A percentile compares a stretch with the other conserved stretches of the same genome.
Conservation (phyloP, 352 stramenopile species). For the Globisporangium ultimum region DNA sequence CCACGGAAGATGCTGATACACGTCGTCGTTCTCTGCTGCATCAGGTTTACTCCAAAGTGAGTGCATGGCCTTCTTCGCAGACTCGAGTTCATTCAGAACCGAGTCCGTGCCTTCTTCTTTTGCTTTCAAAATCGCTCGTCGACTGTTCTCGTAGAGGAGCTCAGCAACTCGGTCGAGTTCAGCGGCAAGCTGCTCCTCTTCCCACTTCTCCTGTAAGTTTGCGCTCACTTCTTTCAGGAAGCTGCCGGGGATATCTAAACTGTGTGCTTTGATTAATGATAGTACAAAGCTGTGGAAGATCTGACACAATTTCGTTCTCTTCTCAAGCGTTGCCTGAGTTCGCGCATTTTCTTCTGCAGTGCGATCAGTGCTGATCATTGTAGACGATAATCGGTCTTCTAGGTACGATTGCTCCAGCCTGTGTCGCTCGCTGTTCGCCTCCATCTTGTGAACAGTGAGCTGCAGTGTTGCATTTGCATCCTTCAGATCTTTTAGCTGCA, state of each 20-base stretch:
- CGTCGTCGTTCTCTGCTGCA: slow-evolving; percentile 16
- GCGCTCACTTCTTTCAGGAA: slow-evolving; percentile 12
- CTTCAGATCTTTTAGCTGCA: slow-evolving; percentile 19
- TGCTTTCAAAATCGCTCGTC: slow-evolving; percentile 23
- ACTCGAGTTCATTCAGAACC: slow-evolving; percentile 40
- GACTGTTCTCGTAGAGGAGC: slow-evolving; percentile 23
- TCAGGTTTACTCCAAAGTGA: slow-evolving; percentile 18
- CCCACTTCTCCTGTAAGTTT: slow-evolving; percentile 15
- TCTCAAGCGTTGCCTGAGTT: slow-evolving; percentile 18
- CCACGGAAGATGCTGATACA: slow-evolving; percentile 55
- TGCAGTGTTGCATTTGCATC: slow-evolving; percentile 27
- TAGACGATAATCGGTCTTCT: slow-evolving; percentile 32
- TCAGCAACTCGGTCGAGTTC: slow-evolving; percentile 25
- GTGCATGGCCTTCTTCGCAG: slow-evolving; percentile 40
- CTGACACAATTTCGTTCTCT: slow-evolving; percentile 20
- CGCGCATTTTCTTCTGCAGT: slow-evolving; percentile 19
- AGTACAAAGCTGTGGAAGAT: slow-evolving; percentile 28
- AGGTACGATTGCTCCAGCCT: slow-evolving; percentile 35
- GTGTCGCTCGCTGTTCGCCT: slow-evolving; percentile 30
- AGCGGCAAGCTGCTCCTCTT: slow-evolving; percentile 30
- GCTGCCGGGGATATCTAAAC: slow-evolving; percentile 6
- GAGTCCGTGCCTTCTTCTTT: slow-evolving; percentile 26
- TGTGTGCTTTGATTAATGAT: slow-evolving; percentile 18
- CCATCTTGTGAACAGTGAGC: slow-evolving; percentile 28
- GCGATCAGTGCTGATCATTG: slow-evolving; percentile 26